A percentile compares a stretch with the other conserved stretches of the same genome.
phyloP scores from a whole-genome alignment of 768 basidiomycete species.

The Tylopilus vinaceipallidus region DNA sequence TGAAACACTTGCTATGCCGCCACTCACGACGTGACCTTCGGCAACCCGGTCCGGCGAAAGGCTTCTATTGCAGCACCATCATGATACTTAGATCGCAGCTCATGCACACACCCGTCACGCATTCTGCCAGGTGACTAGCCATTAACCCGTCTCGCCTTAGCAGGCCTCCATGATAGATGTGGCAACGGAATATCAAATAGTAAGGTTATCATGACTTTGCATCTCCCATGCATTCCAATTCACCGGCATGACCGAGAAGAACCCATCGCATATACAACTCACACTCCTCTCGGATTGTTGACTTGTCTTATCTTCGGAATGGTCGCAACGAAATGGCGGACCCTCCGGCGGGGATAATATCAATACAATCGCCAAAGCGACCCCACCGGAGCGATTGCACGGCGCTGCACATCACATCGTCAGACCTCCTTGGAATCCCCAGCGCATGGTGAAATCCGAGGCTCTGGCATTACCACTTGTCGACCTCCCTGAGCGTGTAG shows the following conservation, averaged over 20 bases:
- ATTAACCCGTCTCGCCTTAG: neutral
- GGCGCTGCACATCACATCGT: neutral
- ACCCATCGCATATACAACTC: neutral
- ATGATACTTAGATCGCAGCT: neutral
- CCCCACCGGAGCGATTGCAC: neutral
- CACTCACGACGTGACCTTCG: conserved; percentile 2
- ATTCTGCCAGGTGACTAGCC: neutral
- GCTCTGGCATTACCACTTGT: neutral
- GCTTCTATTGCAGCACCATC: neutral
- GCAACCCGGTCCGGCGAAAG: conserved; percentile 10
- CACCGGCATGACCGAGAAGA: neutral
- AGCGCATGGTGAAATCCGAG: no score
- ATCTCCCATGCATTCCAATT: neutral
- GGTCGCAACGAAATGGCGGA: neutral
- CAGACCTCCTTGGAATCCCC: no score
- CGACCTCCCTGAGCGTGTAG: neutral
- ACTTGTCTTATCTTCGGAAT: no score
- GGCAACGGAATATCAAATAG: neutral
- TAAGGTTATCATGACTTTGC: neutral
- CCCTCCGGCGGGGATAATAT: conserved; percentile 6
- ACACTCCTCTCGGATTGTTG: no score
- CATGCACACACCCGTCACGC: neutral
- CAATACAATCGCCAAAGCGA: neutral
- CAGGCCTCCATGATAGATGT: neutral
- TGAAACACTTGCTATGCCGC: conserved; percentile 9